A percentile compares a stretch with the other conserved stretches of the same genome.
These are phyloP conservation scores for Scutellaria minor DNA, from an alignment of 257 asterid genomes.

Conservation along the genomic window DNA sequence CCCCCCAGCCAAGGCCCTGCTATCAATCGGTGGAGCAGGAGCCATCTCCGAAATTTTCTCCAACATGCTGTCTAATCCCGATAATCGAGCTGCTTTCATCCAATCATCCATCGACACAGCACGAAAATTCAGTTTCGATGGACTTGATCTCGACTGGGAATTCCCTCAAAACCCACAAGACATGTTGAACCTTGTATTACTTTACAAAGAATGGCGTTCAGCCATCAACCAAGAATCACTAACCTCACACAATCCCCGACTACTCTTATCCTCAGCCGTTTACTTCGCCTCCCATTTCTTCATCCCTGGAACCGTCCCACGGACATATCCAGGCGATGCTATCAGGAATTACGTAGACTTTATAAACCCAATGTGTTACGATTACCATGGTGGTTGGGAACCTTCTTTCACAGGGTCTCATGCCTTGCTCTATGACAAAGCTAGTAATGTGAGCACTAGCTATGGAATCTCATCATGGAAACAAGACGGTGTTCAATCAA, in stretches of 20 bases:
- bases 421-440: slow-evolving; percentile 56
- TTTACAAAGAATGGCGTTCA: slow-evolving; percentile 47
- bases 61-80: slow-evolving; percentile 39
- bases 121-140: slow-evolving; percentile 50
- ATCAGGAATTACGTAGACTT: slow-evolving; percentile 50
- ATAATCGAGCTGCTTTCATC: slow-evolving; percentile 53
- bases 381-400: slow-evolving; percentile 61
- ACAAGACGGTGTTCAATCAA: neutral
- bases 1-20: slow-evolving; percentile 43
- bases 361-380: slow-evolving; percentile 49
- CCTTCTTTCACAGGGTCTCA: slow-evolving; percentile 57
- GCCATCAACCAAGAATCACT: slow-evolving; percentile 42
- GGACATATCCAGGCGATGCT: slow-evolving; percentile 44
- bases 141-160: slow-evolving; percentile 79
- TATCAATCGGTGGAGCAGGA: slow-evolving; percentile 67
- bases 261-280: slow-evolving; percentile 56
- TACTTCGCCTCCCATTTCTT: slow-evolving; percentile 49
- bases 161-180: slow-evolving; percentile 46
- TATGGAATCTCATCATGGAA: slow-evolving; percentile 67
- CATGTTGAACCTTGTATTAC: slow-evolving; percentile 55
- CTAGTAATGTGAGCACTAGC: slow-evolving; percentile 64
- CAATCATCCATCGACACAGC: slow-evolving; percentile 54
- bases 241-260: slow-evolving; percentile 39
- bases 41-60: slow-evolving; percentile 37
- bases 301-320: slow-evolving; percentile 26